A percentile compares a stretch with the other conserved stretches of the same genome.
Conservation (phyloP, 495 filamentous ascomycete species). For the Podospora appendiculata region DNA sequence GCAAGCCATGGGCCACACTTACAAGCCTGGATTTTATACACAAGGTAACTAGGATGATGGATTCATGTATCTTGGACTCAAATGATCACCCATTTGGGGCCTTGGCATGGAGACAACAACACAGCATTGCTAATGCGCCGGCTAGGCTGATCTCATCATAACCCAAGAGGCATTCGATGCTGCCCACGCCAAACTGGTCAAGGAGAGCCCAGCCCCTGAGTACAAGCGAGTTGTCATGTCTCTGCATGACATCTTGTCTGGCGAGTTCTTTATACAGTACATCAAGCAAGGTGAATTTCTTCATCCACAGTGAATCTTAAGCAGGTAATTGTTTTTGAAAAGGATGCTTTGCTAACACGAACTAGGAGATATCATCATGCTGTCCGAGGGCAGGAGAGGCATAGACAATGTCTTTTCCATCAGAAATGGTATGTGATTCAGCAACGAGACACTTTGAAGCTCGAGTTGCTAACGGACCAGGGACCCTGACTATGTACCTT, state of each 20-base stretch:
- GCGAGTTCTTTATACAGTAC: constrained; percentile 78
- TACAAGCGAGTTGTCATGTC: constrained; percentile 72
- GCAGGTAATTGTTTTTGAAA: not conserved
- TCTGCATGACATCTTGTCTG: constrained; percentile 60
- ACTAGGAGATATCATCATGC: constrained; percentile 79
- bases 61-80: no score
- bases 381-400: constrained; percentile 76
- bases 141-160: constrained; percentile 65
- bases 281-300: constrained; percentile 66
- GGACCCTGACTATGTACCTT: constrained; percentile 66
- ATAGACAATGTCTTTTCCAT: constrained; percentile 74
- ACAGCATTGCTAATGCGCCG: not conserved
- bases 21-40: constrained; percentile 65
- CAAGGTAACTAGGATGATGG: constrained; percentile 48
- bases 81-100: no score
- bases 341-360: no score
- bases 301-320: not conserved
- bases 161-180: constrained; percentile 57
- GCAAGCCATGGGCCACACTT: constrained; percentile 66
- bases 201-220: constrained; percentile 27
- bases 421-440: constrained; percentile 47
- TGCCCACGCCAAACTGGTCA: constrained; percentile 48
- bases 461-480: constrained; percentile 27
- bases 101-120: not conserved
- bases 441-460: not conserved